Conservation (phyloP, 768 basidiomycete genomes). For the Boletus rubescentipes region DNA sequence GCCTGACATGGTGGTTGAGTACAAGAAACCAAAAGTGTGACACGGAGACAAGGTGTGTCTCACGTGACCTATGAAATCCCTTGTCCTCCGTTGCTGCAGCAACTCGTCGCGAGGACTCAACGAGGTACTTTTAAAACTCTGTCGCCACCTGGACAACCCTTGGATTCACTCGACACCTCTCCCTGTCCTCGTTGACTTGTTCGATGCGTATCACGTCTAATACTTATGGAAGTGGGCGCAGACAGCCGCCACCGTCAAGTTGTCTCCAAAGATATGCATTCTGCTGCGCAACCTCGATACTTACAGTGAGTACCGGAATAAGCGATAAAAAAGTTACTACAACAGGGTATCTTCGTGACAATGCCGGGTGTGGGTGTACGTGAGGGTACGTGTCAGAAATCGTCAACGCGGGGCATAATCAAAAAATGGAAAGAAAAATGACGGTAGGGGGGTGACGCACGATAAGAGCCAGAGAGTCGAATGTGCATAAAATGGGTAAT, state of each 20-base stretch:
- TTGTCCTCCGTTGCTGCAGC: background rate
- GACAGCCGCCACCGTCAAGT: too few relatives aligned
- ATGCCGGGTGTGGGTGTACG: slow-evolving; percentile 19
- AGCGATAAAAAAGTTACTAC: slow-evolving; percentile 29
- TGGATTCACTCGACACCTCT: background rate
- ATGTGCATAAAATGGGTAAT: slow-evolving; percentile 1
- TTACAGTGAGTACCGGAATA: slow-evolving; percentile 25
- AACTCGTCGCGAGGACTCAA: slow-evolving; percentile 7
- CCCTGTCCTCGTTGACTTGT: background rate
- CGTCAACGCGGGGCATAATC: slow-evolving; percentile 32
- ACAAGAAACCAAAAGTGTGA: background rate
- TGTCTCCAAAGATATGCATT: slow-evolving; percentile 36
- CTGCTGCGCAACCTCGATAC: slow-evolving; percentile 37
- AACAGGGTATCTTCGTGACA: slow-evolving; percentile 38
- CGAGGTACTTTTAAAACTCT: background rate
- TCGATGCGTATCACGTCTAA: too few relatives aligned
- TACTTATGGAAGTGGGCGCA: too few relatives aligned
- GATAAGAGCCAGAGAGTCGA: slow-evolving; percentile 3
- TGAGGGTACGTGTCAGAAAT: slow-evolving; percentile 28
- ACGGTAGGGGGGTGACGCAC: slow-evolving; percentile 24
- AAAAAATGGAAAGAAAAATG: slow-evolving; percentile 7
- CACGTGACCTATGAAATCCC: slow-evolving; percentile 8
- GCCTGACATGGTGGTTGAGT: slow-evolving; percentile 17
- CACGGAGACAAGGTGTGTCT: background rate
- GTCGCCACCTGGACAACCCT: background rate